Percentiles rank a stretch among this genome's conserved stretches.
phyloP scores from a whole-genome alignment of 148 eudicot species.

The Suaeda aralocaspica region DNA sequence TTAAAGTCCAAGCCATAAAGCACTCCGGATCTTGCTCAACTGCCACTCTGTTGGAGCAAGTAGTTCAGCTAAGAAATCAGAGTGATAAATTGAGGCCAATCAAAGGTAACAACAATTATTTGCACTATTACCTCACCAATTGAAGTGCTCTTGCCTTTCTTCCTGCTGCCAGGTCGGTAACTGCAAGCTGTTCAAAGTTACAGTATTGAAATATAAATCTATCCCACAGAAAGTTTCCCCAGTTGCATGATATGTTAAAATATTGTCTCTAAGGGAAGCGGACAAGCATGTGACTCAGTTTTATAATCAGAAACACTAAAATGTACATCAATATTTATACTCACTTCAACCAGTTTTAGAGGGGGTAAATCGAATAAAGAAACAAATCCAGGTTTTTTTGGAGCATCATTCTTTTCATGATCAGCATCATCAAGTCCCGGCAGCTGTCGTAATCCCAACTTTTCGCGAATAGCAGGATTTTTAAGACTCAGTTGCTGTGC shows the following conservation, averaged over 20 bases:
- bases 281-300: not conserved
- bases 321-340: slow-evolving; percentile 33
- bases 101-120: slow-evolving; percentile 5
- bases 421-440: slow-evolving; percentile 24
- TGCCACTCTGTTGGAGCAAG: slow-evolving; percentile 52
- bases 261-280: not conserved
- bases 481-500: slow-evolving; percentile 64
- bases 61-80: slow-evolving; percentile 15
- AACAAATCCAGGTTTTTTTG: slow-evolving; percentile 28
- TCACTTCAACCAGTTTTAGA: slow-evolving; percentile 54
- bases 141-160: slow-evolving; percentile 46
- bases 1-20: slow-evolving; percentile 53
- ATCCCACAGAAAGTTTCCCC: not conserved
- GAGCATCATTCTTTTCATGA: slow-evolving; percentile 28
- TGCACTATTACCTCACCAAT: slow-evolving; percentile 49
- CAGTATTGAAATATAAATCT: slow-evolving; percentile 8
- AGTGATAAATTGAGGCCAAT: slow-evolving; percentile 1
- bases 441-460: slow-evolving; percentile 47
- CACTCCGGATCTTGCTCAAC: slow-evolving; percentile 79
- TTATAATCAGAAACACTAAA: not conserved
- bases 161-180: slow-evolving; percentile 47
- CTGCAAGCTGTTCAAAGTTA: slow-evolving; percentile 44
- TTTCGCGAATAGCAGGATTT: slow-evolving; percentile 49
- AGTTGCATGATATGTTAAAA: not conserved
- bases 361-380: slow-evolving; percentile 49